Evolutionary conservation across 768 basidiomycete species (phyloP), one percentile per base, ranked within the genome.

Genomic region (Tricholomella constricta): DNA sequence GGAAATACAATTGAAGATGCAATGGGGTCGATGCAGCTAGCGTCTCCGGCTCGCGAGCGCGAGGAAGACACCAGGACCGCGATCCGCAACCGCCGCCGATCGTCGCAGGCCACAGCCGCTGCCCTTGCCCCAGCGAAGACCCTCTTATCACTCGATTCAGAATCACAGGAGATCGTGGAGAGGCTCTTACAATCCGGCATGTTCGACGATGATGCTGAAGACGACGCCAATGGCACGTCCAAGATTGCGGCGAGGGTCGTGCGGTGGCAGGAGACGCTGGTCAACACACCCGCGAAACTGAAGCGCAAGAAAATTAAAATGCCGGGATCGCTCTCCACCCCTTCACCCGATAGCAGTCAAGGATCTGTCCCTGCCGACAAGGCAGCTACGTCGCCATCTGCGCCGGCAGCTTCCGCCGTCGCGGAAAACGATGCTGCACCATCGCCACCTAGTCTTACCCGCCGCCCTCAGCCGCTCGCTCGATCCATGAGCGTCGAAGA

Each of bases 321-420:
- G 84, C 84, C 84, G 2, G 77, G 84, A 41, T 78, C 84, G 2
- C 70, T 85, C 11, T 61, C 63, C 40, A 74, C 82, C 0, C 82
- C 83, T 15, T 76, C 80, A 20, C 68, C 76, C n/a, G 69, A 74
- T 12, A 71, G 71, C 52, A 76, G 72, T 40, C 70, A 68, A 50
- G 57, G 63, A 42, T 69, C 54, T 27, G 40, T 55, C 19, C 51
- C 32, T 11, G 29, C 26, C 14, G 57, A 52, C 22, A 31, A 48
- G 20, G 35, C 46, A 17, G 59, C 54, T 22, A 23, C 31, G 2
- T 46, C 42, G 25, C 7, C 23, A 17, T 40, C 55, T 19, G 14
- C 31, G 17, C 43, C 54, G n/a, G 15, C 43, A 20, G 40, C 44
- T 38, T 32, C 32, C n/a, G 23, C 32, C 35, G 26, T 36, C 8